A percentile compares a stretch with the other conserved stretches of the same genome.
Evolutionary conservation across 2,329 filamentous ascomycete species (phyloP).

Genomic region (Fusarium hainanense): DNA sequence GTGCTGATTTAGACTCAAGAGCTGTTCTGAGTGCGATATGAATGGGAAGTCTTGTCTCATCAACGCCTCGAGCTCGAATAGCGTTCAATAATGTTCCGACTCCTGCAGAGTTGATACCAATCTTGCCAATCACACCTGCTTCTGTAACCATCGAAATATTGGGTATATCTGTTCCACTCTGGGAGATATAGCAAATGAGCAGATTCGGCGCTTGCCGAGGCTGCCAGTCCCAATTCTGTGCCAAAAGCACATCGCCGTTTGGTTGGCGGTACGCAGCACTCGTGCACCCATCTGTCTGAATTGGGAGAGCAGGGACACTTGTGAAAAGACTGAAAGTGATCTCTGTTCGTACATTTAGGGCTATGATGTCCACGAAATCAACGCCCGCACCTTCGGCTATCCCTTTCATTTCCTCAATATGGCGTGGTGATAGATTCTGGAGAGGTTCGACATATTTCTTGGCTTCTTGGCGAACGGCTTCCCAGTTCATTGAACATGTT

Average conservation of each 20-base stretch:
- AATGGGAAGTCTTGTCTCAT: constrained; percentile 63
- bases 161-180: constrained; percentile 52
- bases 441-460: constrained; percentile 24
- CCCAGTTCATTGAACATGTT: constrained; percentile 37
- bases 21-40: constrained; percentile 68
- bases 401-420: constrained; percentile 58
- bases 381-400: constrained; percentile 62
- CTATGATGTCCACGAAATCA: constrained; percentile 63
- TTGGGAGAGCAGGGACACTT: constrained; percentile 1
- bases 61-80: constrained; percentile 66
- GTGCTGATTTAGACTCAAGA: constrained; percentile 58
- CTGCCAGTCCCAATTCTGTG: constrained; percentile 72
- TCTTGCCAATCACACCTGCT: constrained; percentile 71
- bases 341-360: constrained; percentile 58
- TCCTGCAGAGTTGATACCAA: constrained; percentile 69
- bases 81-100: constrained; percentile 72
- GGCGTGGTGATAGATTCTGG: constrained; percentile 4
- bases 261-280: constrained; percentile 58
- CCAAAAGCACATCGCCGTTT: constrained; percentile 51
- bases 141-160: constrained; percentile 68
- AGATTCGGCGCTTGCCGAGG: constrained; percentile 62
- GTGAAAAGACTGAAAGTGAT: constrained; percentile 62
- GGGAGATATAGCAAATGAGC: constrained; percentile 58
- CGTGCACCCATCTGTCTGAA: constrained; percentile 65
- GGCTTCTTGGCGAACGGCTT: constrained; percentile 22